Evolutionary conservation across 2,329 filamentous ascomycete species (phyloP).

Genomic region (Venturiaceae sp.): DNA sequence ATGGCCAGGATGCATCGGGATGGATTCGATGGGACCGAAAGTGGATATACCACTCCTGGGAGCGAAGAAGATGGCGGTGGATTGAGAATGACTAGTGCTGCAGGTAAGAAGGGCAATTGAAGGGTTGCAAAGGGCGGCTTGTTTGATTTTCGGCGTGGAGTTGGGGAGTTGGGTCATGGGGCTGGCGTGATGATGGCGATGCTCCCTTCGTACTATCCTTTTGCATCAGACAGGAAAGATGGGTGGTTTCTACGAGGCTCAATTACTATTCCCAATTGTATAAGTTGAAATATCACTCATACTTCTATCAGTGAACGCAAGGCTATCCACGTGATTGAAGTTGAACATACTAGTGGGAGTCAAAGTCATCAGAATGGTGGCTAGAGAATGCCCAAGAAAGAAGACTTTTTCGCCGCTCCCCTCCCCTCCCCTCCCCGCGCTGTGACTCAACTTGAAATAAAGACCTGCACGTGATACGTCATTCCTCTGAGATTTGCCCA

Average conservation of each 20-base stretch:
- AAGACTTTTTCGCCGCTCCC: too few relatives aligned
- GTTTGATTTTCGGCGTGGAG: background rate
- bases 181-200: background rate
- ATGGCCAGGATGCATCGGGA: background rate
- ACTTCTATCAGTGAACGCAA: too few relatives aligned
- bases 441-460: background rate
- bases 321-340: background rate
- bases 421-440: too few relatives aligned
- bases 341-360: too few relatives aligned
- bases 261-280: background rate
- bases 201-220: background rate
- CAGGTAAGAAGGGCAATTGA: background rate
- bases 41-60: constrained; percentile 3
- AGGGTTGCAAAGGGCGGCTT: background rate
- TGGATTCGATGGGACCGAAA: constrained; percentile 1
- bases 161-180: background rate
- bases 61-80: constrained; percentile 6
- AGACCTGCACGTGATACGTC: background rate
- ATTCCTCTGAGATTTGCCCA: background rate
- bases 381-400: too few relatives aligned
- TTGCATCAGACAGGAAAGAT: background rate
- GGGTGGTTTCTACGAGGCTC: background rate
- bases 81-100: constrained; percentile 5
- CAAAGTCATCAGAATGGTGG: too few relatives aligned
- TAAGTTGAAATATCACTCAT: background rate